Evolutionary conservation across 2,329 filamentous ascomycete species (phyloP), one percentile per base, ranked within the genome.

Genomic region (Colletotrichum sp.): DNA sequence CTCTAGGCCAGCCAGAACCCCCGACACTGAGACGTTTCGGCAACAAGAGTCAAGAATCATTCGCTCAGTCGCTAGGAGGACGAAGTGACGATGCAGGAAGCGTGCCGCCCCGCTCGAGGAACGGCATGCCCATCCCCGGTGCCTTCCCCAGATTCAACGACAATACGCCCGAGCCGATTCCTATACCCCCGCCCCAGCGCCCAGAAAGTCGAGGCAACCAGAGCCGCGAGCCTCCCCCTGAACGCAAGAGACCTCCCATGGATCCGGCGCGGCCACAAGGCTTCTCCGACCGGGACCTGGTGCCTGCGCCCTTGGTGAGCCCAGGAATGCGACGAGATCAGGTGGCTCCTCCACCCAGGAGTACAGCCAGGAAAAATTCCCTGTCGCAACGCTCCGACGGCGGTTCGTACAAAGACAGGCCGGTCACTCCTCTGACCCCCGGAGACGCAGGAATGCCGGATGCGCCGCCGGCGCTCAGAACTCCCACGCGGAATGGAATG

Each of bases 211-310:
- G 82, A 9, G 44, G 44, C 44, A 52, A 52, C 44, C 44, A 52
- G 44, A 52, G 44, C 44, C 44, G 44, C 4, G 88, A 89, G 26
- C 87, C 86, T 39, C 88, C 91, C 2, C 93, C 93, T 1, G 92
- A 94, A 79, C 88, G 93, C 77, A 92, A 89, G 81, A 86, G 93
- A 65, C 93, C 93, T 3, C 92, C 92, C 1, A 93, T 95, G 91
- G 90, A 93, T 75, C 89, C 90, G 9, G 83, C 89, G 8, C 86
- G 90, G 36, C 90, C 90, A 9, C 86, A 88, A 66, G 88, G 84
- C 63, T 77, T 81, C 55, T 81, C 81, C 16, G 88, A 92, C 78
- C 88, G 87, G 64, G 89, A 90, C 68, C 83, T 92, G 44, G 90
- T 92, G 4, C 91, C 91, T 8, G 90, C 90, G 5, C 91, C 91